Evolutionary conservation across 306 rosid genomes (phyloP).

Genomic region (Cucumis cinereus): DNA sequence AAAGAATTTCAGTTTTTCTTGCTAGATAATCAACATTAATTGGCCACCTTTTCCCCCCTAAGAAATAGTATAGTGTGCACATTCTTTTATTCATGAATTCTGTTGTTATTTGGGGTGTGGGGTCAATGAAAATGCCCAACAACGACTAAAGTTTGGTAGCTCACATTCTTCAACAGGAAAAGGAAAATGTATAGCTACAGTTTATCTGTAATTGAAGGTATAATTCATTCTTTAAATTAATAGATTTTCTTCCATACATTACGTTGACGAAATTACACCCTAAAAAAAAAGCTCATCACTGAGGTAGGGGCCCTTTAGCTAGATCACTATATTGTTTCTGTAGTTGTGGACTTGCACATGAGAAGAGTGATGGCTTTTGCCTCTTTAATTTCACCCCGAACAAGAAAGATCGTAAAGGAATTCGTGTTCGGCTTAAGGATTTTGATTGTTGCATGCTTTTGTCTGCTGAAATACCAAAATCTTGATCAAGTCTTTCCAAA

Average conservation of each 20-base stretch:
- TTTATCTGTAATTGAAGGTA: not conserved
- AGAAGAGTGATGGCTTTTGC: slow-evolving; percentile 39
- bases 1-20: not conserved
- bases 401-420: slow-evolving; percentile 71
- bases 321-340: slow-evolving; percentile 34
- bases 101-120: not conserved
- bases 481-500: slow-evolving; percentile 34
- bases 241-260: not conserved
- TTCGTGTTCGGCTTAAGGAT: slow-evolving; percentile 23
- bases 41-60: not conserved
- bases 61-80: not conserved
- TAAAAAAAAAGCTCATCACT: not conserved
- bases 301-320: slow-evolving; percentile 13
- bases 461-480: slow-evolving; percentile 25
- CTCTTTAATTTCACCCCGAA: slow-evolving; percentile 71
- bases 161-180: not conserved
- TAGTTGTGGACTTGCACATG: slow-evolving; percentile 42
- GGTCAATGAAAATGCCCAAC: not conserved
- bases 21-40: not conserved
- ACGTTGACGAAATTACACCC: not conserved
- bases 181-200: not conserved
- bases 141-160: not conserved
- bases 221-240: not conserved
- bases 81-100: not conserved
- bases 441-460: slow-evolving; percentile 12